Base-by-base conservation (phyloP, 2,329 filamentous ascomycete genomes). In the Pseudomassariella vexata region DNA sequence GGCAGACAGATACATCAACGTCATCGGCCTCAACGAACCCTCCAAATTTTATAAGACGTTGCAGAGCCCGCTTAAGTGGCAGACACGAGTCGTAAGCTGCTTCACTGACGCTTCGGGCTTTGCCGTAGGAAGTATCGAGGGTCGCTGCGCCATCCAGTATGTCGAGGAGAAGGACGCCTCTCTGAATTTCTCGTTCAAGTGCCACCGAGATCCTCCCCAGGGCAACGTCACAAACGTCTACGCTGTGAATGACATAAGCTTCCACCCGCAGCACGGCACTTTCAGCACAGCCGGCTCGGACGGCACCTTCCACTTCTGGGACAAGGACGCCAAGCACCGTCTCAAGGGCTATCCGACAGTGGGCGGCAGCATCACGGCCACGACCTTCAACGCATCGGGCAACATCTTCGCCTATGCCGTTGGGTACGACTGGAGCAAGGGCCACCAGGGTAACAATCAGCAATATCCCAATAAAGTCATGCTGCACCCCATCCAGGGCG, bases 181-280 rank as follows among this genome's bases (percentile, higher is more conserved):
- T 50, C 84, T 82, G 52, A 96, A 98, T 68, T 98, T 98, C 70
- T 95, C 87, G 24, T 98, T 98, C 79, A 96, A 96, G 64, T 98
- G 92, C 63, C 92, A 98, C 60, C 88, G 92, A 37, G 86, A 95
- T 49, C 76, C 78, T 5, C 77, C 84, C 2, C 65, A 78, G 36
- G 76, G 76, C 51, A 89, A 87, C 60, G 67, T 82, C 43, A 86
- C 85, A 48, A 92, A 90, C 53, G 92, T 96, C 48, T 92, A 89
- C 68, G 82, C 88, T 2, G 88, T 98, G 54, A 98, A 98, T 65
- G 83, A 88, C 47, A 98, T 98, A 59, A 94, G 86, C 16, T 96
- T 96, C 78, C 92, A 98, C 64, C 92, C 92, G 2, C 73, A 85
- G 9, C 89, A 95, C 60, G 92, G 92, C 52, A 98, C 92, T n/a